A percentile compares a stretch with the other conserved stretches of the same genome.
phyloP scores from a whole-genome alignment of 2,329 filamentous ascomycete genomes.

The Huntiella savannae region DNA sequence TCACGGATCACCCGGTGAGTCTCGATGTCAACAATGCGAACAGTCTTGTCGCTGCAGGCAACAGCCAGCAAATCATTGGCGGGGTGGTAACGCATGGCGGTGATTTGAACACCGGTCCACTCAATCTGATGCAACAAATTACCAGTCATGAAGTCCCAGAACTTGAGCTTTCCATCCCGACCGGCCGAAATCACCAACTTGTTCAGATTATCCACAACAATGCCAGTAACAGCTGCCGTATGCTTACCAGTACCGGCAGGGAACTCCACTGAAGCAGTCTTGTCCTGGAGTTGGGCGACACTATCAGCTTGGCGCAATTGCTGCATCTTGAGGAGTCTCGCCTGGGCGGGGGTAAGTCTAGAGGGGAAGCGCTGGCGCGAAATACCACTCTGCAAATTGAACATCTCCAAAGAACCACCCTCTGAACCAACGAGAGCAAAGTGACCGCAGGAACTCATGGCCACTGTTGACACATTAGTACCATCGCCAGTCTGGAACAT shows the following conservation, averaged over 20 bases:
- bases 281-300: constrained; percentile 31
- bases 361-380: constrained; percentile 80
- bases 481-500: constrained; percentile 72
- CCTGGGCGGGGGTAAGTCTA: constrained; percentile 56
- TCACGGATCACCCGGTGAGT: constrained; percentile 85
- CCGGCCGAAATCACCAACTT: constrained; percentile 70
- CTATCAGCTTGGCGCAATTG: constrained; percentile 40
- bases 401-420: constrained; percentile 76
- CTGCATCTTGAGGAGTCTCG: constrained; percentile 52
- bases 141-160: constrained; percentile 89
- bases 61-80: constrained; percentile 74
- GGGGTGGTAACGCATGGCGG: constrained; percentile 60
- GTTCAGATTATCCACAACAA: constrained; percentile 80
- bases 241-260: constrained; percentile 49
- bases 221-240: constrained; percentile 61
- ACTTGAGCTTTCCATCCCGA: constrained; percentile 83
- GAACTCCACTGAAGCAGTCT: constrained; percentile 25
- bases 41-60: constrained; percentile 71
- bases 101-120: constrained; percentile 49
- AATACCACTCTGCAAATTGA: constrained; percentile 83
- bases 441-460: constrained; percentile 79
- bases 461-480: constrained; percentile 66
- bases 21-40: constrained; percentile 76
- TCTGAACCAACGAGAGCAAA: constrained; percentile 82
- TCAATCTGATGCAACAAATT: constrained; percentile 62